Evolutionary conservation across 345 rosid genomes (phyloP), one percentile per base, ranked within the genome.

Genomic region (Syzygium aqueum): DNA sequence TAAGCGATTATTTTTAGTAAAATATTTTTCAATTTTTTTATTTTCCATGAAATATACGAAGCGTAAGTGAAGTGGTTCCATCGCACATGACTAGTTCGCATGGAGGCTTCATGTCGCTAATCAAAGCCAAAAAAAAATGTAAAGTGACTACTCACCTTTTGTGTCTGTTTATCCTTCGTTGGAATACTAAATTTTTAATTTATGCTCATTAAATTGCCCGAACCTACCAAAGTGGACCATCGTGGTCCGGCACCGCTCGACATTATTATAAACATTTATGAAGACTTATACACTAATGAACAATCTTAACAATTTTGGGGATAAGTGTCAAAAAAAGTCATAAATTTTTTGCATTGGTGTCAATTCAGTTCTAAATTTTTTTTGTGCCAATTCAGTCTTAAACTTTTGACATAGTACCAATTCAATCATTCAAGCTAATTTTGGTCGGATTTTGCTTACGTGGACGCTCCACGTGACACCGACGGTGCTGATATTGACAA

Each of bases 341-440:
- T 10, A 57, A 57, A 23, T 23, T 0, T 12, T 22, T 57, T 23
- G 14, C 0, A 2, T 13, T 57, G 2, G 2, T 0, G 3, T 2
- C 6, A 23, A 56, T 56, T 56, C 25, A 23, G 5, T 56, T 19
- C 0, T 56, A 2, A 56, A 56, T 56, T 56, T 56, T 56, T 22
- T 21, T 21, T 56, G 7, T 22, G 10, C 5, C 1, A 22, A 56
- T 56, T 56, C 8, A 56, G 28, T 57, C 4, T 11, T 57, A 57
- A 43, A 57, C 3, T 57, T 10, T 57, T 57, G 1, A 43, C 7
- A 43, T 43, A 43, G 46, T 43, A 7, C 46, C 46, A 43, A 43
- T 43, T 43, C 7, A 57, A 6, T 23, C 25, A 9, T 57, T 57
- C 27, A 4, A 0, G 63, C 63, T 10, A 57, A 57, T 57, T 57